Base-by-base conservation (phyloP, 805 yeast species). In the Starmerella lactis-condensi region DNA sequence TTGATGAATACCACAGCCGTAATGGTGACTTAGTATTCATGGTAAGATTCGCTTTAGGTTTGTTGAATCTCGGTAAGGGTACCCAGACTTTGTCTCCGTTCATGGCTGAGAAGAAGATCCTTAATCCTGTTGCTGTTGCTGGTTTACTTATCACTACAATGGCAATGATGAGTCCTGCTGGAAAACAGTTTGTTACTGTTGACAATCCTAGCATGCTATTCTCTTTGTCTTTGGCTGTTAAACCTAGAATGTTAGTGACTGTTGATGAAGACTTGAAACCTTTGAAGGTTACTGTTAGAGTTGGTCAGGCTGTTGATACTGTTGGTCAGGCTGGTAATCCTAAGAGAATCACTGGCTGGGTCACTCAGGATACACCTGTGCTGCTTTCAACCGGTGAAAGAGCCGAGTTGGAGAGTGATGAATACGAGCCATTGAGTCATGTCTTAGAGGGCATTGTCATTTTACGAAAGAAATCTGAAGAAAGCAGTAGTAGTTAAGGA, bases 301-400 rank as follows among this genome's bases (percentile, higher is more conserved):
- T 89, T 19, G 99, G 99, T 40, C 95, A 85, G 58, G 96, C 98
- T 5, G 96, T 89, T 18, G 98, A 89, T 52, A 81, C 83, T 24
- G 96, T 89, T 39, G 99, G 98, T 21, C 96, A 85, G 55, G 99
- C 96, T 0, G 99, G 99, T 60, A 81, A 79, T 46, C 99, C 98
- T 29, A 89, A 89, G 63, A 83, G 95, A 9, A 89, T 89, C 29
- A 89, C 99, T 4, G 99, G 99, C 22, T 89, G 98, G 98, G 96
- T 89, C 14, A 89, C 99, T 1, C 98, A 89, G 50, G 77, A 89
- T 4, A 89, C 99, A 0, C 99, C 99, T 1, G 99, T 89, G 14
- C 61, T 89, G 45, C 63, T 89, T 34, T 83, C 89, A 24, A 72
- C 73, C 45, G 96, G 96, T 26, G 99, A 89, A 55, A 67, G 95